Conservation (phyloP, 2,329 filamentous ascomycete species). For the Metarhizium guizhouense region DNA sequence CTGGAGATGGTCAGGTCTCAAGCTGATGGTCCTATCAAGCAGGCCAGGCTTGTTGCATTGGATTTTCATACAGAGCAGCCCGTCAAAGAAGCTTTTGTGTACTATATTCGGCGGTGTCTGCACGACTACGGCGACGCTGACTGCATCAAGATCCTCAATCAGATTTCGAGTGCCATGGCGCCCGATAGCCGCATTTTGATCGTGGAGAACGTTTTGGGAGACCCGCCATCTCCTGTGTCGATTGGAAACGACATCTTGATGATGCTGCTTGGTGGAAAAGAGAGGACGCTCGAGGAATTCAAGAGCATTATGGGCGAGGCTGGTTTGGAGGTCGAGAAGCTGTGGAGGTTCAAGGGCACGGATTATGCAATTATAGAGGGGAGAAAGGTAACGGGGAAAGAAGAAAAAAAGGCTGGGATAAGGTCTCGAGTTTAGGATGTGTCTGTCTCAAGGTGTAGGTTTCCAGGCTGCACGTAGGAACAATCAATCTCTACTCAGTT, state of each 20-base stretch:
- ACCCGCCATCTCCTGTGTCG: conserved; percentile 16
- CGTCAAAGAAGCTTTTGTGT: conserved; percentile 20
- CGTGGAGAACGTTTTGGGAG: conserved; percentile 20
- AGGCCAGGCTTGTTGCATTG: conserved; percentile 2
- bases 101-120: conserved; percentile 26
- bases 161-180: conserved; percentile 19
- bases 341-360: conserved; percentile 6
- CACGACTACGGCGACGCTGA: conserved; percentile 28
- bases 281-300: conserved; percentile 20
- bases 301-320: conserved; percentile 13
- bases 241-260: conserved; percentile 22
- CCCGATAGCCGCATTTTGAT: conserved; percentile 24
- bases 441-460: no score
- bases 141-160: conserved; percentile 20
- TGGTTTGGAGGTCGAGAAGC: conserved; percentile 17
- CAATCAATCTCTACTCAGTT: no score
- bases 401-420: no score
- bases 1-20: conserved; percentile 14
- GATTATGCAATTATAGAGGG: conserved; percentile 14
- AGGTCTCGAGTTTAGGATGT: no score
- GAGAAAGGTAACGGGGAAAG: conserved; percentile 1
- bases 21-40: conserved; percentile 1
- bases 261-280: conserved; percentile 23
- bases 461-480: no score
- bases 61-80: conserved; percentile 15